Evolutionary conservation across 805 yeast genomes (phyloP), one percentile per base, ranked within the genome.

Genomic region (Ogataea methanolica): DNA sequence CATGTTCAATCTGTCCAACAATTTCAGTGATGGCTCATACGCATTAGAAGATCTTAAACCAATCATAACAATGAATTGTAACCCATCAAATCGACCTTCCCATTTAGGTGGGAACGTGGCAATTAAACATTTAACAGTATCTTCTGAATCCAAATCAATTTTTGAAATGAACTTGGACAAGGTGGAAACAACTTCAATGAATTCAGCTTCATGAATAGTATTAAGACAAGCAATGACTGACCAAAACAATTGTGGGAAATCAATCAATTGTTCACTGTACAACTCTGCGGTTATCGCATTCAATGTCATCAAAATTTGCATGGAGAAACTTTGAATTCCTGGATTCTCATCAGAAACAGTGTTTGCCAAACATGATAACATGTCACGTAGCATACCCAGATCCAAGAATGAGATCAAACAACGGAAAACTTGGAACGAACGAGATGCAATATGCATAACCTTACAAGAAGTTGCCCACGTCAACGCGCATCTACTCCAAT

Each of bases 391-490:
- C 97, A 94, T 92, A 11, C 78, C 74, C 59, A 85, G 91, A 60
- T 94, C 97, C 51, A 92, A 69, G 56, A 83, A 82, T 8, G 88
- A 78, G n/a, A 90, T 69, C 47, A 94, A 66, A 4, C 95, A 86
- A 39, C 99, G 73, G 69, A 91, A 94, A 0, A 91, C 76, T 62
- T 94, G 99, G 67, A 95, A 92, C 0, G 98, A 91, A 23, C 99
- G 77, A 55, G 99, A 94, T 0, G 99, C 99, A 55, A 94, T 79
- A 62, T 95, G 99, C 59, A 97, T 76, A 2, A 92, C 98, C 2
- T 97, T 95, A 69, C 98, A 94, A 1, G 96, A 84, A 0, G 99
- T 94, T 0, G 99, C 97, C 99, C 99, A 94, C 29, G 77, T 74
- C 34, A 95, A 71, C 0, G 98, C 85, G 3, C 79, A 80, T 33